phyloP scores from a whole-genome alignment of 345 rosid species.

The Eutrema yunnanense region DNA sequence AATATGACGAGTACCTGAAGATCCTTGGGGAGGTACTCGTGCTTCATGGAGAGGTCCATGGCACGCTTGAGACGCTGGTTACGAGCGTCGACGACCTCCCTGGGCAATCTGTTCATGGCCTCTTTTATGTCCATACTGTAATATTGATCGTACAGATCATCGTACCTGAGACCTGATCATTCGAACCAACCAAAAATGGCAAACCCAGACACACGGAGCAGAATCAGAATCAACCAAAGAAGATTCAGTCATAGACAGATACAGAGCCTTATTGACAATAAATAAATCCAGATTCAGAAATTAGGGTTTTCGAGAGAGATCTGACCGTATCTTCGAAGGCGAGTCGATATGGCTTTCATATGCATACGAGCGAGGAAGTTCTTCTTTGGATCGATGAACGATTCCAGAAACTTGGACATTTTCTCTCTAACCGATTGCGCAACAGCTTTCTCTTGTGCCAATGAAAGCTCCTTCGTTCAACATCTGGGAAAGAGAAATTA shows the following conservation, averaged over 20 bases:
- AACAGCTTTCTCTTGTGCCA: background rate
- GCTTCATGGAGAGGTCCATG: slow-evolving; percentile 98
- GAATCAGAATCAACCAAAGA: background rate
- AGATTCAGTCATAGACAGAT: background rate
- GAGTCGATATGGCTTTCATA: slow-evolving; percentile 22
- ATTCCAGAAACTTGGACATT: slow-evolving; percentile 24
- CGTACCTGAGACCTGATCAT: slow-evolving; percentile 73
- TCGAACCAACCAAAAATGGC: background rate
- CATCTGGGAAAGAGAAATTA: background rate
- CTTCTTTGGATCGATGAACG: slow-evolving; percentile 33
- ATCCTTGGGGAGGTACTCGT: slow-evolving; percentile 71
- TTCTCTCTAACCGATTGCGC: background rate
- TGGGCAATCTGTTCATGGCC: slow-evolving; percentile 80
- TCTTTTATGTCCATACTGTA: slow-evolving; percentile 83
- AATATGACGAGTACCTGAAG: slow-evolving; percentile 53
- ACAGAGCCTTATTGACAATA: background rate
- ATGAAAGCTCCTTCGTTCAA: background rate
- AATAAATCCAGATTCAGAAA: slow-evolving; percentile 15
- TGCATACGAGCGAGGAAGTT: slow-evolving; percentile 35
- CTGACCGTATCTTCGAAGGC: slow-evolving; percentile 33
- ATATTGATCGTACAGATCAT: slow-evolving; percentile 81
- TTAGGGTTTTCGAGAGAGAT: slow-evolving; percentile 24
- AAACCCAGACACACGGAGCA: too few relatives aligned
- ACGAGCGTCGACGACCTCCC: slow-evolving; percentile 89
- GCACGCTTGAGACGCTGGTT: slow-evolving; percentile 97